phyloP scores from a whole-genome alignment of 495 filamentous ascomycete genomes.

The Penicillium odoratum region DNA sequence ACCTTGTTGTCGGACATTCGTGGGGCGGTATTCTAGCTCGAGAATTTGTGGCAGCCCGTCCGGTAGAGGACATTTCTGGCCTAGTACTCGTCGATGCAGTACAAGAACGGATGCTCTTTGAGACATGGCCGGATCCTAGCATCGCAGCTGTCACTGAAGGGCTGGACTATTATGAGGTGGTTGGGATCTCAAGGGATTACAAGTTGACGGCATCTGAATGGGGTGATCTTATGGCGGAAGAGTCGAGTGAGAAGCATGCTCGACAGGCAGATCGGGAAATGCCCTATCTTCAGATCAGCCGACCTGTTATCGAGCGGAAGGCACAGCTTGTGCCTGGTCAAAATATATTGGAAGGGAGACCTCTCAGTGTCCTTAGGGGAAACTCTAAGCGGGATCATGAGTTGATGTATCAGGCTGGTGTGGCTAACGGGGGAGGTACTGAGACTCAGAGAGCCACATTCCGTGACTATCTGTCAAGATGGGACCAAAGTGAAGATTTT shows the following conservation, averaged over 20 bases:
- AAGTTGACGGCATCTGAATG: slow-evolving; percentile 9
- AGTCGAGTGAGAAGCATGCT: slow-evolving; percentile 1
- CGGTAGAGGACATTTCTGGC: slow-evolving; percentile 2
- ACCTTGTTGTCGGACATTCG: slow-evolving; percentile 11
- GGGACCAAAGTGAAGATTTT: slow-evolving; percentile 4
- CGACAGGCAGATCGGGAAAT: slow-evolving; percentile 9
- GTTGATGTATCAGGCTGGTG: slow-evolving; percentile 4
- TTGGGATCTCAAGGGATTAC: not conserved
- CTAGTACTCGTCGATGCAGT: slow-evolving; percentile 8
- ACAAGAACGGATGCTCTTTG: slow-evolving; percentile 12
- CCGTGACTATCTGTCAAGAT: not conserved
- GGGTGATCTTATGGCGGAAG: slow-evolving; percentile 6
- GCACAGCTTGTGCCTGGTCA: slow-evolving; percentile 4
- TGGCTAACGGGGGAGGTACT: slow-evolving; percentile 2
- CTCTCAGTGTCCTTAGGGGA: slow-evolving; percentile 7
- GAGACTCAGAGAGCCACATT: slow-evolving; percentile 5
- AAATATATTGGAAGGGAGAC: not conserved
- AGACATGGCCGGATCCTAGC: slow-evolving; percentile 10
- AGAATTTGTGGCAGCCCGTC: slow-evolving; percentile 6
- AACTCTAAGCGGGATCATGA: slow-evolving; percentile 4
- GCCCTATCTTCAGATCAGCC: slow-evolving; percentile 12
- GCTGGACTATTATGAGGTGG: slow-evolving; percentile 9
- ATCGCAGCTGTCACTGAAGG: slow-evolving; percentile 8
- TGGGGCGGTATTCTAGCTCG: slow-evolving; percentile 12
- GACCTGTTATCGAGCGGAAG: not conserved